Base-by-base conservation (phyloP, 768 basidiomycete species). In the Leucocoprinus leucothites region DNA sequence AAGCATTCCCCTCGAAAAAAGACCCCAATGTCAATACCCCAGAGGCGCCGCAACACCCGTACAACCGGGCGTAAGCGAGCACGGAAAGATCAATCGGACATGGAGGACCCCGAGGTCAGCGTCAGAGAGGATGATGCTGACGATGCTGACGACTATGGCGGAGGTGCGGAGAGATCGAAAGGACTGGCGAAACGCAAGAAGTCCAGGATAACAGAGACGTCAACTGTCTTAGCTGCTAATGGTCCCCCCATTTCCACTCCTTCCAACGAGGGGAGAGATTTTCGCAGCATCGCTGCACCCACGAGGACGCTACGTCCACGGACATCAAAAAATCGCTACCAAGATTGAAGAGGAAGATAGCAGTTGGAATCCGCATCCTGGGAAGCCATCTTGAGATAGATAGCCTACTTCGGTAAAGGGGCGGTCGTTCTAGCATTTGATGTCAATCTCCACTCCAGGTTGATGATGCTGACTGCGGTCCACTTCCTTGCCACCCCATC, bases 251-350 rank as follows among this genome's bases (percentile, higher is more conserved):
- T 63, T 48, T 35, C 54, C 3, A 47, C 64, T 48, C 35, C 58
- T 31, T 49, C 62, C 34, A 48, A 53, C 24, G 16, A 5, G n/a
- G 26, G 13, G 1, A 40, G n/a, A 5, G 41, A 13, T 26, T 28
- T 21, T n/a, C 43, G 43, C 18, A 53, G 35, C 24, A 31, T 43
- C n/a, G 9, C 60, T 31, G 46, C 68, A 34, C 57, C 74, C 36
- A 74, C 74, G 43, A 76, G 86, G 43, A 80, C 79, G 22, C 73
- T 89, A 59, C 78, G 89, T 24, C 79, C 86, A 44, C 80, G 88
- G 31, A 64, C 64, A 24, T 67, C 74, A 57, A 90, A 86, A 71
- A 80, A 73, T 48, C 31, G 68, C 73, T 47, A 74, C 75, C 43
- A 62, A 53, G 76, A 58, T 64, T 66, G 63, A 45, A 19, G 43